Evolutionary conservation across 2,329 filamentous ascomycete genomes (phyloP), one percentile per base, ranked within the genome.

Genomic region (Pseudogymnoascus sp.): DNA sequence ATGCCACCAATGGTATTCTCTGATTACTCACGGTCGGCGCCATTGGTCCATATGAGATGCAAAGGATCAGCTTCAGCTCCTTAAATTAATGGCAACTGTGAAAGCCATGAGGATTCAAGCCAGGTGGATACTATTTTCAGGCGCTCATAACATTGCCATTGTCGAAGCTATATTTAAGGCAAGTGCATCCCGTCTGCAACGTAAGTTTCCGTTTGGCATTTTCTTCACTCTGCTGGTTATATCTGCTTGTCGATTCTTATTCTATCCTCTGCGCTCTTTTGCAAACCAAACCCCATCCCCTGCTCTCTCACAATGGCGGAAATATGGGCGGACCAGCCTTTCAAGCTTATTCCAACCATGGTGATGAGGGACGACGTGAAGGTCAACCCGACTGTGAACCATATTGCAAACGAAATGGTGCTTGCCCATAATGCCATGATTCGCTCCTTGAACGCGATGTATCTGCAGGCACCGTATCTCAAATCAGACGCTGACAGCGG

Each of bases 401-500:
- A 28, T n/a, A 63, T 74, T 34, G 74, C 73, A 16, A 73, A 73
- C 48, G 75, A 77, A 61, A 71, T 77, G 64, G 67, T 71, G 1
- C 65, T 73, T 31, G 68, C 72, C 11, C 75, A 77, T 68, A 77
- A 77, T 64, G 69, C 71, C 16, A 71, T 77, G 66, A 67, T 77
- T 19, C 74, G 75, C 23, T 73, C 71, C 11, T 69, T 77, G 8
- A 78, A 77, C 67, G 71, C 73, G 13, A 71, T 77, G 16, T 76
- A 72, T 65, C 69, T 76, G 1, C 75, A 77, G 65, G 73, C 74
- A 4, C 71, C 72, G 6, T 68, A 72, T 8, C 68, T 74, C 23
- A 76, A 79, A 36, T 77, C 78, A 65, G 66, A 71, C 11, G 67
- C 71, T 34, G 79, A 75, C 65, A 72, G 73, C 0, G 41, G 67